Evolutionary conservation across 2,329 filamentous ascomycete genomes (phyloP), one percentile per base, ranked within the genome.

Genomic region (Ophiocordyceps camponoti-leonardi): DNA sequence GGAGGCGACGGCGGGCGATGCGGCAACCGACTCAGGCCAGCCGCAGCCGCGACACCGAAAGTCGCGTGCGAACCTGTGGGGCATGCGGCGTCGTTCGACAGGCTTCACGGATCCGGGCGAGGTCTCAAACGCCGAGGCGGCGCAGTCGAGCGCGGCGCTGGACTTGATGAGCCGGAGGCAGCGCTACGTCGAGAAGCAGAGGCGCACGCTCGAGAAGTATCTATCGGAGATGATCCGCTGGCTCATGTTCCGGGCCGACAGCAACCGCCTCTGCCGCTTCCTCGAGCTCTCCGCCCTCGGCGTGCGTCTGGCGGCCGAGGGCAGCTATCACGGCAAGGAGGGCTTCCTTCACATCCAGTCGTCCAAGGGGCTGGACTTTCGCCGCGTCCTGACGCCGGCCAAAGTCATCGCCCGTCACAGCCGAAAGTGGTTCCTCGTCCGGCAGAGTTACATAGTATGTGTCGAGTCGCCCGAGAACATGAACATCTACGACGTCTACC

Each of bases 391-490:
- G 57, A 87, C 81, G 2, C 86, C 86, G 0, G 72, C 77, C 44
- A 80, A 87, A 54, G 73, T 94, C 50, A 84, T 87, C 57, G 78
- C 79, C 45, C 77, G 87, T 13, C 88, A 95, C 62, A 83, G 79
- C 49, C 86, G 87, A 18, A 95, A 95, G 61, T 98, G 92, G 92
- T 98, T 98, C 59, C 70, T 96, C 19, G 87, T 98, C n/a, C 75
- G 92, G 44, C 88, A 96, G 62, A 96, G 87, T 66, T 98, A 98
- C 57, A 81, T 98, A 48, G 90, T 94, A 41, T 95, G 90, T 53
- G 88, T 96, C n/a, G 90, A 96, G 59, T 95, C 92, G 0, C 92
- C 92, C 0, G 90, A 96, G 60, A 94, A 94, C 54, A 94, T 96
- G 83, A 90, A 94, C 56, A 93, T 96, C 31, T 95, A 94, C 60